Conservation (phyloP, 441 rosid species). For the Erysimum pusillum region DNA sequence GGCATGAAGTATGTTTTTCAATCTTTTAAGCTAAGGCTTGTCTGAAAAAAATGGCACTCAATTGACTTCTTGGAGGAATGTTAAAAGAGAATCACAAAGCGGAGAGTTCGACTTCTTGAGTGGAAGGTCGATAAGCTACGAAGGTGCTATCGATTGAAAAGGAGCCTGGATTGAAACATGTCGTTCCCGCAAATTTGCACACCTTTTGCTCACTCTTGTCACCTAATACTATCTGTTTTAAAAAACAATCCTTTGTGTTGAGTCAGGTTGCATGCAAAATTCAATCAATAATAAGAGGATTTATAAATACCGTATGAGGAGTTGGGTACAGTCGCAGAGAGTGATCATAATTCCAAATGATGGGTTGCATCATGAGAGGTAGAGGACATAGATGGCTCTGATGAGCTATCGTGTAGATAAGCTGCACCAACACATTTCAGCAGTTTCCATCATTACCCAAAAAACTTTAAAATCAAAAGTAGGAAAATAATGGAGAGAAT, state of each 20-base stretch:
- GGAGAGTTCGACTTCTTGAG: slow-evolving; percentile 85
- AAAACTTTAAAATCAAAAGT: slow-evolving; percentile 13
- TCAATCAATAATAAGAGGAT: slow-evolving; percentile 1
- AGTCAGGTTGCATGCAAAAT: background rate
- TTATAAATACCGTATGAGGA: slow-evolving; percentile 75
- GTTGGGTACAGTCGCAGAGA: slow-evolving; percentile 89
- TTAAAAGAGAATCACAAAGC: slow-evolving; percentile 54
- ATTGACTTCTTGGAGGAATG: slow-evolving; percentile 4
- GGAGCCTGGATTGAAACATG: slow-evolving; percentile 95
- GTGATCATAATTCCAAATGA: slow-evolving; percentile 97
- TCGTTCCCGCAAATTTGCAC: slow-evolving; percentile 76
- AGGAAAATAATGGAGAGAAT: slow-evolving; percentile 23
- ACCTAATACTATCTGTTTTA: slow-evolving; percentile 77
- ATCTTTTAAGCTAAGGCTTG: slow-evolving; percentile 5
- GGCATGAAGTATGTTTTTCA: background rate
- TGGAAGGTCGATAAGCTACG: slow-evolving; percentile 84
- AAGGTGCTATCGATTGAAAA: slow-evolving; percentile 82
- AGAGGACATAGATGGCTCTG: slow-evolving; percentile 97
- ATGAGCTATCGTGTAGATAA: slow-evolving; percentile 91
- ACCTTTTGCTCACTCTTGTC: slow-evolving; percentile 90
- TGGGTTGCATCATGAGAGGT: slow-evolving; percentile 88
- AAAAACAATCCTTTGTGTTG: background rate
- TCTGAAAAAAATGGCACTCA: background rate
- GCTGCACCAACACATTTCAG: slow-evolving; percentile 59
- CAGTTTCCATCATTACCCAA: background rate